Evolutionary conservation across 768 basidiomycete species (phyloP).

Genomic region (Podaxis sp.): DNA sequence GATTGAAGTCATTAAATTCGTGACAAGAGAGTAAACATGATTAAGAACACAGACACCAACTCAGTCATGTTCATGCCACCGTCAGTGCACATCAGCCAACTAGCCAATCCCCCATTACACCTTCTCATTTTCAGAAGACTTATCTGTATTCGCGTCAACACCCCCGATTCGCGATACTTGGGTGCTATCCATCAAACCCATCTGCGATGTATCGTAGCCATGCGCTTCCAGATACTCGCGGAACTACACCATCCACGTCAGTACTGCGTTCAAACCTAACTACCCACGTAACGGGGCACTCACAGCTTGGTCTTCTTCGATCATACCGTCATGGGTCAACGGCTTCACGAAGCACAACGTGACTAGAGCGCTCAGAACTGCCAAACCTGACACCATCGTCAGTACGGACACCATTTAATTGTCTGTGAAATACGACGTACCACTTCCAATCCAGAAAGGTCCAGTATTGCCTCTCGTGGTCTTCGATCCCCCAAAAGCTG

Average conservation of each 20-base stretch:
- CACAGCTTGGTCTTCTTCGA: constrained; percentile 64
- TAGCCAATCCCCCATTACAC: constrained; percentile 5
- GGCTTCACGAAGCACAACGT: constrained; percentile 73
- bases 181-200: constrained; percentile 49
- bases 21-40: neutral
- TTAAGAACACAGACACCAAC: neutral
- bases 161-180: constrained; percentile 19
- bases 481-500: constrained; percentile 57
- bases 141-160: constrained; percentile 17
- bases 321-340: constrained; percentile 75
- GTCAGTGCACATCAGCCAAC: neutral
- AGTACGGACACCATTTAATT: neutral
- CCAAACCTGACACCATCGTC: constrained; percentile 42
- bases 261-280: neutral
- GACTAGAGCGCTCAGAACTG: constrained; percentile 70
- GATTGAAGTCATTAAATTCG: neutral
- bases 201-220: constrained; percentile 72
- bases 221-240: constrained; percentile 74
- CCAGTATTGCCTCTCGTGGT: constrained; percentile 67
- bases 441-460: constrained; percentile 86
- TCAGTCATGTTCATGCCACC: neutral
- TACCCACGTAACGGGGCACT: constrained; percentile 16
- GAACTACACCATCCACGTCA: constrained; percentile 44
- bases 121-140: constrained; percentile 7
- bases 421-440: constrained; percentile 24